Evolutionary conservation across 768 basidiomycete species (phyloP), one percentile per base, ranked within the genome.

Genomic region (Grammothele lineata): DNA sequence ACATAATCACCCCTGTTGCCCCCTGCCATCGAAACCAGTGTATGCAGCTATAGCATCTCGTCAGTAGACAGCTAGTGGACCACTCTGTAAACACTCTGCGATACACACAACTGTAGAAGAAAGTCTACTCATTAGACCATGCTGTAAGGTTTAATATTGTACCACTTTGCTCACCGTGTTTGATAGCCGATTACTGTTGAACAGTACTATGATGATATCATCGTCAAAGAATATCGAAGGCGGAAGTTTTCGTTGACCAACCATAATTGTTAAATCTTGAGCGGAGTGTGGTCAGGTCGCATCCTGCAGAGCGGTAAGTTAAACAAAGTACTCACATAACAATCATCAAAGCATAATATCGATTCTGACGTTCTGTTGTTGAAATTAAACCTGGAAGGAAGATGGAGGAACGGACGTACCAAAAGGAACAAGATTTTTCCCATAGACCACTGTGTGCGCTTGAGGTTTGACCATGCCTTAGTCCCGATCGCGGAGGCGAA

Each of bases 21-120:
- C 79, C 79, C 70, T 81, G 78, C 79, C 81, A 81, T 52, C 62
- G 66, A 53, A 77, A 78, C 64, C 75, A 80, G 14, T 45, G 53
- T 10, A 62, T 54, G 56, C 78, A 32, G 47, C 54, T 35, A 35
- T 10, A 4, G 22, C 40, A 47, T 27, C n/a, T n/a, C n/a, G n/a
- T n/a, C n/a, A n/a, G n/a, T n/a, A n/a, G n/a, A n/a, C n/a, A n/a
- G n/a, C n/a, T n/a, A n/a, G n/a, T n/a, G n/a, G n/a, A n/a, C n/a
- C n/a, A n/a, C n/a, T n/a, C n/a, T n/a, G n/a, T n/a, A n/a, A n/a
- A n/a, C n/a, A n/a, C n/a, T n/a, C n/a, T n/a, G n/a, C n/a, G n/a
- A n/a, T n/a, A n/a, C n/a, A n/a, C n/a, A n/a, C n/a, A n/a, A n/a
- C n/a, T n/a, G n/a, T n/a, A n/a, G n/a, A n/a, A n/a, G n/a, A n/a